A percentile compares a stretch with the other conserved stretches of the same genome.
Evolutionary conservation across 1,284 basidiomycete species (phyloP).

Genomic region (Ustilago crameri): DNA sequence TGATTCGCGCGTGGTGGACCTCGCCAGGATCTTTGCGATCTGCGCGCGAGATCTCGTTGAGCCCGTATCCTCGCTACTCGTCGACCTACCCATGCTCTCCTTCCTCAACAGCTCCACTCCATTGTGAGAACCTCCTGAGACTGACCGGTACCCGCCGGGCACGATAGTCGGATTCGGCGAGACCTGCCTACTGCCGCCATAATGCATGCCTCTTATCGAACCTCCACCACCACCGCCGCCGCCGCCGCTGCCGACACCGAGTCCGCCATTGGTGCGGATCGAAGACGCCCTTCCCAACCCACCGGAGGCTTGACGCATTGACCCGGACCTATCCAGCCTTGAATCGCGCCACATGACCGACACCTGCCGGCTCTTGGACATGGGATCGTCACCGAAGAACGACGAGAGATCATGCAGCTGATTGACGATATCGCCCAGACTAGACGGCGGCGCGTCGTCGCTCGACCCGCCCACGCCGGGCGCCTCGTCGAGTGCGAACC

Average conservation of each 20-base stretch:
- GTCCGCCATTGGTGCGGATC: slow-evolving; percentile 11
- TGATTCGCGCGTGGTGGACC: slow-evolving; percentile 37
- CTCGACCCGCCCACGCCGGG: slow-evolving; percentile 24
- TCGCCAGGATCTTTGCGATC: slow-evolving; percentile 56
- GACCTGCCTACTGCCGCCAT: slow-evolving; percentile 18
- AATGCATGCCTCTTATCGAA: slow-evolving; percentile 15
- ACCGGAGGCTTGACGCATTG: slow-evolving; percentile 28
- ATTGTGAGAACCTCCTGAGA: neutral
- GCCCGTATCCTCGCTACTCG: slow-evolving; percentile 20
- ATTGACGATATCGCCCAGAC: slow-evolving; percentile 59
- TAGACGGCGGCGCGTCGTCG: slow-evolving; percentile 23
- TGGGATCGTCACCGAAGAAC: slow-evolving; percentile 64
- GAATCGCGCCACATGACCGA: slow-evolving; percentile 52
- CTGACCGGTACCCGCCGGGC: slow-evolving; percentile 5
- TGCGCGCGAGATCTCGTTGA: slow-evolving; percentile 40
- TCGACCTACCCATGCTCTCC: no score
- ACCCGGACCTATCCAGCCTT: slow-evolving; percentile 34
- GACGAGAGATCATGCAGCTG: slow-evolving; percentile 65
- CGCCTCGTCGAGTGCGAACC: slow-evolving; percentile 37
- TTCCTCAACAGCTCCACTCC: no score
- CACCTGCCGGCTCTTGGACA: slow-evolving; percentile 37
- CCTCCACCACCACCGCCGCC: slow-evolving; percentile 15
- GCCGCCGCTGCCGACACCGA: slow-evolving; percentile 2
- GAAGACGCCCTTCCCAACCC: slow-evolving; percentile 24
- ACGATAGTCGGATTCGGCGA: slow-evolving; percentile 44